Evolutionary conservation across 345 rosid genomes (phyloP).

Genomic region (Camelina sativa): DNA sequence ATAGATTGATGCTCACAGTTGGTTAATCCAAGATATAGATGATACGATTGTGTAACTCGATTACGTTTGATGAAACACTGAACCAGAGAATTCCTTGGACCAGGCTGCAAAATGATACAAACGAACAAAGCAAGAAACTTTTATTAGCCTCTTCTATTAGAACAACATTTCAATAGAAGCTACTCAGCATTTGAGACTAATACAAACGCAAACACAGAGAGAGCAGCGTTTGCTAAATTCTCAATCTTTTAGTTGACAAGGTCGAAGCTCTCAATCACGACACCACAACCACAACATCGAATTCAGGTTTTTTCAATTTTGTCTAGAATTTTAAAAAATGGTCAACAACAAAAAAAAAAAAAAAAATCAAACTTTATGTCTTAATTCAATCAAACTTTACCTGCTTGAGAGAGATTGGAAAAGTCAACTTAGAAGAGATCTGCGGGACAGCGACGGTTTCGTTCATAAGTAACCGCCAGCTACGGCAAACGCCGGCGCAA

Average conservation of each 20-base stretch:
- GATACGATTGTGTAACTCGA: slow-evolving; percentile 57
- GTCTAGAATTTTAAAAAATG: slow-evolving; percentile 2
- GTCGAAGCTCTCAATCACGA: background rate
- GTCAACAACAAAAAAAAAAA: slow-evolving; percentile 16
- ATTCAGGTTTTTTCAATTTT: background rate
- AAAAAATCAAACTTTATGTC: slow-evolving; percentile 33
- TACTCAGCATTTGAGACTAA: slow-evolving; percentile 5
- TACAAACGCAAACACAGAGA: slow-evolving; percentile 33
- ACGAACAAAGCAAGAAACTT: slow-evolving; percentile 11
- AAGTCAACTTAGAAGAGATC: slow-evolving; percentile 71
- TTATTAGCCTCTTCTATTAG: background rate
- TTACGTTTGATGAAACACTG: slow-evolving; percentile 71
- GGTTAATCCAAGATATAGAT: slow-evolving; percentile 68
- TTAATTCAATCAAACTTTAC: slow-evolving; percentile 42
- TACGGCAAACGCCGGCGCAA: slow-evolving; percentile 82
- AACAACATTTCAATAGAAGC: background rate
- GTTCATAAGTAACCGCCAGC: slow-evolving; percentile 72
- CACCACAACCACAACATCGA: background rate
- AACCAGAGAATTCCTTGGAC: slow-evolving; percentile 66
- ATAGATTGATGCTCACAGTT: slow-evolving; percentile 49
- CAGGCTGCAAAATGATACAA: slow-evolving; percentile 60
- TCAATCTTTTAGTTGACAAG: background rate
- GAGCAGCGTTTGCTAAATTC: background rate
- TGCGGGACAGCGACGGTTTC: slow-evolving; percentile 75
- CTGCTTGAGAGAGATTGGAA: slow-evolving; percentile 91